A percentile compares a stretch with the other conserved stretches of the same genome.
phyloP scores from a whole-genome alignment of 305 asterid species.

The Fraxinus albicans region DNA sequence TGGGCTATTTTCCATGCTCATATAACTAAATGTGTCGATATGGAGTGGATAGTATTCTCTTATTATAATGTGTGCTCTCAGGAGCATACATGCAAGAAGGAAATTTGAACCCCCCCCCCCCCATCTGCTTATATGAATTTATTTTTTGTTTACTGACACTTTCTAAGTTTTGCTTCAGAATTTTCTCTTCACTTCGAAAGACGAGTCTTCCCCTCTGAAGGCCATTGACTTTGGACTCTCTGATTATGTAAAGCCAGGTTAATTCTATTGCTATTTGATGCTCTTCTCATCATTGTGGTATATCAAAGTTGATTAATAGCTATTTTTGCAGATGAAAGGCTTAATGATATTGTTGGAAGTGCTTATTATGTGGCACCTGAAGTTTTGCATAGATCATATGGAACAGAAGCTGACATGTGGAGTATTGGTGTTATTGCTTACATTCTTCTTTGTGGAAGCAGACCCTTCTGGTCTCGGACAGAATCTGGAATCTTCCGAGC shows the following conservation, averaged over 20 bases:
- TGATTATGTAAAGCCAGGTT: constrained; percentile 98
- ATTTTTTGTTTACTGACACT: neutral
- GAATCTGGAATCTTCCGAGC: constrained; percentile 89
- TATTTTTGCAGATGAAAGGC: constrained; percentile 72
- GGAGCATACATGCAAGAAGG: neutral
- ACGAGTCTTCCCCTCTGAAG: constrained; percentile 72
- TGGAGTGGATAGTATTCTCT: neutral
- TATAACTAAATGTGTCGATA: neutral
- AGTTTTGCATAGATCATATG: constrained; percentile 91
- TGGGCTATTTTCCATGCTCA: neutral
- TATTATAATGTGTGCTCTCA: neutral
- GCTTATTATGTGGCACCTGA: constrained; percentile 98
- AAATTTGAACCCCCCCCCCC: neutral
- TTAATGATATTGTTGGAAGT: constrained; percentile 96
- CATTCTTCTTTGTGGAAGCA: constrained; percentile 83
- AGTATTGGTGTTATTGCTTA: constrained; percentile 87
- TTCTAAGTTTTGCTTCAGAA: constrained; percentile 50
- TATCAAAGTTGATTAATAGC: constrained; percentile 23
- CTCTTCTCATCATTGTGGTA: constrained; percentile 7
- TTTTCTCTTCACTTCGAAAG: constrained; percentile 73
- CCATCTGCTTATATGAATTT: neutral
- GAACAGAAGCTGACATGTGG: constrained; percentile 95
- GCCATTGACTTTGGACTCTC: constrained; percentile 98
- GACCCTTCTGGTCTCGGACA: constrained; percentile 91
- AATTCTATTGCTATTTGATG: neutral